A percentile compares a stretch with the other conserved stretches of the same genome.
These are phyloP conservation scores for Cyberlindnera meyerae DNA, from an alignment of 805 yeast genomes.

Conservation along the genomic window DNA sequence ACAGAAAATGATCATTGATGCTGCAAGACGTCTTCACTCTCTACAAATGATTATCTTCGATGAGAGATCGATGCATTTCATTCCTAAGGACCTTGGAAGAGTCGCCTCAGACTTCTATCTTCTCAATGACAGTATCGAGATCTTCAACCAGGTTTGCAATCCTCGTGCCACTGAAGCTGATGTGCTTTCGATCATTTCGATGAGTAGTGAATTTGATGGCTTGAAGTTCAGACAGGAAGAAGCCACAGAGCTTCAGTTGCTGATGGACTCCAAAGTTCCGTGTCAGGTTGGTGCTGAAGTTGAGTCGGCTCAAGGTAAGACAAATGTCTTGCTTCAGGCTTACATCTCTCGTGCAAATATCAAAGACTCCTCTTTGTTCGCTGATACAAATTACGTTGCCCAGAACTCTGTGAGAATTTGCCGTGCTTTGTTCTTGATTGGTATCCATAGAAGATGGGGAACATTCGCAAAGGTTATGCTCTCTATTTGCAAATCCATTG, in stretches of 20 bases:
- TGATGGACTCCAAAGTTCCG: conserved; percentile 56
- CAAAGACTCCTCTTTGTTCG: conserved; percentile 73
- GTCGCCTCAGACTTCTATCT: conserved; percentile 92
- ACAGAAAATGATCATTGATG: conserved; percentile 66
- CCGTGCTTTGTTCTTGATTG: conserved; percentile 83
- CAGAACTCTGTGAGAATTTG: conserved; percentile 93
- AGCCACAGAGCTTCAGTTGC: conserved; percentile 57
- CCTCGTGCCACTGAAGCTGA: conserved; percentile 92
- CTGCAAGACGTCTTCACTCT: conserved; percentile 79
- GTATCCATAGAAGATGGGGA: conserved; percentile 92
- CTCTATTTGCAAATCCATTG: conserved; percentile 81
- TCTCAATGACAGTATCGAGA: conserved; percentile 78
- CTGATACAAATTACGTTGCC: conserved; percentile 91
- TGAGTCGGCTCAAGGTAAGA: conserved; percentile 77
- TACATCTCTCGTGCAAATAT: conserved; percentile 72
- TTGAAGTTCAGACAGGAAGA: conserved; percentile 89
- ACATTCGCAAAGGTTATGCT: conserved; percentile 66
- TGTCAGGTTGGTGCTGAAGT: conserved; percentile 80
- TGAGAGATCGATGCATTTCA: conserved; percentile 72
- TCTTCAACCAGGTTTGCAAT: conserved; percentile 78
- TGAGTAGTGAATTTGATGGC: conserved; percentile 91
- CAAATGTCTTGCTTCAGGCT: conserved; percentile 83
- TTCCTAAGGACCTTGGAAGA: conserved; percentile 87
- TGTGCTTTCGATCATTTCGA: conserved; percentile 78
- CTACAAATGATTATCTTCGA: conserved; percentile 93